Percentiles rank a stretch among this genome's conserved stretches.
Conservation (phyloP, 176 grass and related monocot species). For the Triticum urartu region DNA sequence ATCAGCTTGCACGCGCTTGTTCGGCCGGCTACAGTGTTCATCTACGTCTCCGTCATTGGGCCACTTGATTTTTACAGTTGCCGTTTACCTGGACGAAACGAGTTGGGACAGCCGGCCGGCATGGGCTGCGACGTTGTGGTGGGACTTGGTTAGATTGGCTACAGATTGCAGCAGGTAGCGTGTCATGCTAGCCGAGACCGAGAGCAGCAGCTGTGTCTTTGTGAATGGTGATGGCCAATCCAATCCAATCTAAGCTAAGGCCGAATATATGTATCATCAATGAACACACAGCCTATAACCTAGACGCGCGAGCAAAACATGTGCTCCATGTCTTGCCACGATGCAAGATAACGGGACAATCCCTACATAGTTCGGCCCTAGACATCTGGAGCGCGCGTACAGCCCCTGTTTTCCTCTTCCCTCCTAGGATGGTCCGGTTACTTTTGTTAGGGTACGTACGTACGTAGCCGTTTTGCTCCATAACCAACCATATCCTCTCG, state of each 20-base stretch:
- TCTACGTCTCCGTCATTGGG: not conserved
- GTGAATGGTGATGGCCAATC: slow-evolving; percentile 6
- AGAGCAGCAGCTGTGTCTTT: not conserved
- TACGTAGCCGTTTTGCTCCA: not conserved
- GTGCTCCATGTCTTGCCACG: not conserved
- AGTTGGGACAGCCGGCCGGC: not conserved
- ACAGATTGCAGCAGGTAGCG: not conserved
- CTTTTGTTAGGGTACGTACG: not conserved
- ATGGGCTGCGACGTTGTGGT: slow-evolving; percentile 4
- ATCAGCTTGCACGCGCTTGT: not conserved
- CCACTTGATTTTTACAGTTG: not conserved
- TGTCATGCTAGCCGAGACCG: not conserved
- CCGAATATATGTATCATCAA: not conserved
- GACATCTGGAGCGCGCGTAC: not conserved
- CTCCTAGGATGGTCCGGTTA: not conserved
- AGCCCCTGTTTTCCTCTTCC: not conserved
- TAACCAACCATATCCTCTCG: not conserved
- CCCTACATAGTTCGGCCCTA: not conserved
- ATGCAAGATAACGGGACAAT: not conserved
- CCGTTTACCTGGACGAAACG: not conserved
- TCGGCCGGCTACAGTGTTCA: not conserved
- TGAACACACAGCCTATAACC: not conserved
- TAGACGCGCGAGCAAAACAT: not conserved
- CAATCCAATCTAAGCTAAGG: slow-evolving; percentile 1
- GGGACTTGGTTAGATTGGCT: not conserved